A percentile compares a stretch with the other conserved stretches of the same genome.
Evolutionary conservation across 768 basidiomycete genomes (phyloP).

Genomic region (Pisolithus tinctorius): DNA sequence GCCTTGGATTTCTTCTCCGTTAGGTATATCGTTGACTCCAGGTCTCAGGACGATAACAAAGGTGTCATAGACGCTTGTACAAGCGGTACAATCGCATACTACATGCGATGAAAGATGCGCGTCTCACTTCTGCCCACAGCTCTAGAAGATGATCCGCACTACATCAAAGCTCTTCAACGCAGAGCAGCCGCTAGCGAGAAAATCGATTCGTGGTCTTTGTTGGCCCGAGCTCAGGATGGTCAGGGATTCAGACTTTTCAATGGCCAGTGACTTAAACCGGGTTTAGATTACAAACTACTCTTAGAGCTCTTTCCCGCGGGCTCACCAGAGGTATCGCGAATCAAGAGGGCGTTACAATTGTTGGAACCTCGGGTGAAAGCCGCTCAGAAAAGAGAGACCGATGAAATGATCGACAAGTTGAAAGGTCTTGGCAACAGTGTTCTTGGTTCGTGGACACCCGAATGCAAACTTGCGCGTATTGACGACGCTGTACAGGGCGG

Average conservation of each 20-base stretch:
- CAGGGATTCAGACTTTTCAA: background rate
- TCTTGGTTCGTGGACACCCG: conserved; percentile 48
- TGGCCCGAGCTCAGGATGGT: conserved; percentile 85
- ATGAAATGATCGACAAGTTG: conserved; percentile 88
- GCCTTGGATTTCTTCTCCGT: conserved; percentile 14
- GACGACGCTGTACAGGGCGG: conserved; percentile 46
- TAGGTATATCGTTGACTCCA: conserved; percentile 1
- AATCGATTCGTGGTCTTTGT: conserved; percentile 75
- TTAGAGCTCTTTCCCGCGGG: conserved; percentile 52
- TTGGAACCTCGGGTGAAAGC: conserved; percentile 66
- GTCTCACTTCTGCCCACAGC: conserved; percentile 39
- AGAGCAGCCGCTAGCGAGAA: conserved; percentile 83
- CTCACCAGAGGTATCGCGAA: conserved; percentile 43
- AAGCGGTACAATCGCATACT: conserved; percentile 40
- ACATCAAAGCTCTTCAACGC: conserved; percentile 83
- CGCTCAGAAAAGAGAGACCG: conserved; percentile 80
- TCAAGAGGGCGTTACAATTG: conserved; percentile 40
- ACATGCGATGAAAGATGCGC: background rate
- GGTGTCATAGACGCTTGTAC: conserved; percentile 77
- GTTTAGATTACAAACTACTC: conserved; percentile 73
- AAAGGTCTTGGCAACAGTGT: conserved; percentile 90
- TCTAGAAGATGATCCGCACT: conserved; percentile 76
- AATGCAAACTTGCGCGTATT: background rate
- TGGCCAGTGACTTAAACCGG: background rate
- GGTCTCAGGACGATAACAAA: conserved; percentile 62